Conservation (phyloP, 1,139 yeast genomes). For the Diutina sp. region DNA sequence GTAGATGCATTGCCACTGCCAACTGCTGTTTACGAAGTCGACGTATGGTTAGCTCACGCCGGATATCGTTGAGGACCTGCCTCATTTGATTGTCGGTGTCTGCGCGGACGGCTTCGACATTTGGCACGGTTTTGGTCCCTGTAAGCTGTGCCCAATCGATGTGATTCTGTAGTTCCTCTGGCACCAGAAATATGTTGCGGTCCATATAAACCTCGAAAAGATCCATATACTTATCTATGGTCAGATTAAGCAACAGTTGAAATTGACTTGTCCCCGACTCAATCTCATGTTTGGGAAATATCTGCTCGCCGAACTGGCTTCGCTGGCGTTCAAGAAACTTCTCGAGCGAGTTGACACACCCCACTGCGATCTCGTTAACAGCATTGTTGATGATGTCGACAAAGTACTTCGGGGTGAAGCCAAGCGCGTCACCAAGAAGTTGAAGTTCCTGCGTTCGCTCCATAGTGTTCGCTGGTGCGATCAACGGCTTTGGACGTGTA, state of each 20-base stretch:
- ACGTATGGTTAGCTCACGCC: not conserved
- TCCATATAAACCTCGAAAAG: not conserved
- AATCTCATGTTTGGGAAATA: not conserved
- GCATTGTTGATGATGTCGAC: not conserved
- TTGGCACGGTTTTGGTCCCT: not conserved
- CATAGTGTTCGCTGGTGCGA: not conserved
- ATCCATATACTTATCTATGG: not conserved
- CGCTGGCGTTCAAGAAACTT: not conserved
- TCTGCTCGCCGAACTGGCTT: not conserved
- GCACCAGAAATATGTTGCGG: not conserved
- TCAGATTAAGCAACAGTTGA: not conserved
- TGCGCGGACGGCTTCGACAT: not conserved
- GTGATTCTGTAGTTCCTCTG: not conserved
- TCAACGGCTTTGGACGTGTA: not conserved
- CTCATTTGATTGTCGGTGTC: not conserved
- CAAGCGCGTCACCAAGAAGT: not conserved
- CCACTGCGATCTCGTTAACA: not conserved
- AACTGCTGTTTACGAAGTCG: not conserved
- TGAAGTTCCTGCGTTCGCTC: not conserved
- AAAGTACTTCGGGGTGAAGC: not conserved
- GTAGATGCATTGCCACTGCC: not conserved
- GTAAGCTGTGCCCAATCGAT: not conserved
- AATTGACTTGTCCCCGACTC: not conserved
- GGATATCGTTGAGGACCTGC: not conserved
- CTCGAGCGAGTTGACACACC: not conserved